phyloP scores from a whole-genome alignment of 768 basidiomycete genomes.

The Phaffia tasmanica region DNA sequence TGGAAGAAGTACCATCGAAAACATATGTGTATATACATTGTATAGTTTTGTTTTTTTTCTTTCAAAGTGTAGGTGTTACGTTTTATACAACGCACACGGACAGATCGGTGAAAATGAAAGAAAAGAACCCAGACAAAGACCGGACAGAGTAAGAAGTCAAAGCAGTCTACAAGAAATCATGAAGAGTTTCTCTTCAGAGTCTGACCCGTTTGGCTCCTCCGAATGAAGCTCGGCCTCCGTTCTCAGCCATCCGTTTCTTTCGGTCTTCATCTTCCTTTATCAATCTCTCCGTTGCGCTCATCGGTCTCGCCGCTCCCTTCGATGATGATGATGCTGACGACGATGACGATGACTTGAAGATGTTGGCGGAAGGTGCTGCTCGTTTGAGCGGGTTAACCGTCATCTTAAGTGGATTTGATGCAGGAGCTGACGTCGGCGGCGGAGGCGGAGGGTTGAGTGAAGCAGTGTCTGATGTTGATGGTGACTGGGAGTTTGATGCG shows the following conservation, averaged over 20 bases:
- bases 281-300: slow-evolving; percentile 73
- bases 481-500: slow-evolving; percentile 26
- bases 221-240: slow-evolving; percentile 16
- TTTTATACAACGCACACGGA: too few relatives aligned
- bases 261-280: slow-evolving; percentile 85
- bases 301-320: slow-evolving; percentile 45
- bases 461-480: not conserved
- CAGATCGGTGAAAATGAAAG: not conserved
- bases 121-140: too few relatives aligned
- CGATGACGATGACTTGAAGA: slow-evolving; percentile 51
- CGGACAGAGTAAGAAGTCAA: too few relatives aligned
- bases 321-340: slow-evolving; percentile 33
- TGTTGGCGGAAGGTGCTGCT: slow-evolving; percentile 38
- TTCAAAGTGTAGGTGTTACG: too few relatives aligned
- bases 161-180: too few relatives aligned
- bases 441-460: slow-evolving; percentile 7
- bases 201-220: slow-evolving; percentile 13
- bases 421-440: slow-evolving; percentile 24
- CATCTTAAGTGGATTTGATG: slow-evolving; percentile 27
- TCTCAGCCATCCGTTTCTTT: slow-evolving; percentile 48
- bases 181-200: not conserved
- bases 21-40: too few relatives aligned
- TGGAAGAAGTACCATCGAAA: too few relatives aligned
- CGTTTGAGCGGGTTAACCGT: slow-evolving; percentile 28
- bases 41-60: too few relatives aligned